Base-by-base conservation (phyloP, 495 filamentous ascomycete species). In the Staphylotrichum tortipilum region DNA sequence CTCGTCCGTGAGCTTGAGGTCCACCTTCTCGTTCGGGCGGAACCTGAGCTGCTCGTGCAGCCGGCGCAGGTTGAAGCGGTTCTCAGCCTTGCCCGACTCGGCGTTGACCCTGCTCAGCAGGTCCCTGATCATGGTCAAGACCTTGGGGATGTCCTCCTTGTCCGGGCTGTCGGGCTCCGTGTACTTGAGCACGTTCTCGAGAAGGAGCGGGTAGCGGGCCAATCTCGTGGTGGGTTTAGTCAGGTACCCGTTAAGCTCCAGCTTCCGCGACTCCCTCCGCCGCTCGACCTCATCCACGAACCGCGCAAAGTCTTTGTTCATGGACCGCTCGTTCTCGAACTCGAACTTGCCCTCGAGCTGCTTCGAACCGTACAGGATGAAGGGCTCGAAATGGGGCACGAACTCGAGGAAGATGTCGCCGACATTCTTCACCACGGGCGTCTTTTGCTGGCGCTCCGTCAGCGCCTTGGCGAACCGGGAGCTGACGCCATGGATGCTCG, bases 271-370 rank as follows among this genome's bases (percentile, higher is more conserved):
- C 64, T 99, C 94, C 60, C 95, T 95, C 52, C 94, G 78, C 44
- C 94, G 80, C 62, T 99, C 94, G 1, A 91, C 94, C 58, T 99
- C 91, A 53, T 99, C 94, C 18, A 97, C 94, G 57, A 99, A 97
- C 59, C 83, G 85, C 24, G 84, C 73, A 62, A 99, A 99, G 24
- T 73, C 78, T 6, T 84, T 81, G 56, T 99, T 99, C 40, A 82
- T 79, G 10, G 83, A 78, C 55, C 90, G 88, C 69, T 99, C 94
- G 54, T 90, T 91, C 65, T 99, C 94, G 65, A 97, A 99, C 60
- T 97, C 94, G 52, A 89, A 94, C 64, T 97, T 96, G 45, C 87
- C 94, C 64, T 94, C 94, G 7, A 99, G 74, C 60, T 99, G 94
- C 54, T 92, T 96, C 17, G 92, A 83, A 57, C 94, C 94, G 61